Evolutionary conservation across 1,284 basidiomycete genomes (phyloP).

Genomic region (Pterulicium gracile): DNA sequence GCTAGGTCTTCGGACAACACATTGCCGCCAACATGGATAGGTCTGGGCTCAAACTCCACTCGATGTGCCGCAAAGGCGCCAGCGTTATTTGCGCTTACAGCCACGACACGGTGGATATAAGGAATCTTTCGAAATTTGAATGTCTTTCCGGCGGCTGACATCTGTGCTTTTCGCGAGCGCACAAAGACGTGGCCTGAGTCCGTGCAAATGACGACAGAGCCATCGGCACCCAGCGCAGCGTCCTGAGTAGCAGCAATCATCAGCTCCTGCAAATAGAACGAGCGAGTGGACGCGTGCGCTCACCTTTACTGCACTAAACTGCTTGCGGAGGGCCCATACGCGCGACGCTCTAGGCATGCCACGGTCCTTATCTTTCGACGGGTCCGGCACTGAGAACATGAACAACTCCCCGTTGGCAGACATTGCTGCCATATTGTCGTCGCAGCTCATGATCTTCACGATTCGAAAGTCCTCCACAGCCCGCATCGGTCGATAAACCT

Average conservation of each 20-base stretch:
- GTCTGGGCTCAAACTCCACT: constrained; percentile 55
- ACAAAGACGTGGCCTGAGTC: constrained; percentile 92
- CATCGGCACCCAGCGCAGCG: constrained; percentile 82
- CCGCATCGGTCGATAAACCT: constrained; percentile 73
- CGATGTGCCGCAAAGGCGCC: constrained; percentile 86
- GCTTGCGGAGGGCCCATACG: constrained; percentile 85
- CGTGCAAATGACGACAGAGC: constrained; percentile 87
- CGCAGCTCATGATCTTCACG: constrained; percentile 72
- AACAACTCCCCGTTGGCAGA: constrained; percentile 89
- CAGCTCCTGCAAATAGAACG: constrained; percentile 1
- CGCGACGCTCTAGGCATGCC: constrained; percentile 70
- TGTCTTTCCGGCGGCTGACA: constrained; percentile 23
- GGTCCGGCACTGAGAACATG: constrained; percentile 53
- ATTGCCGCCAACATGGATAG: constrained; percentile 51
- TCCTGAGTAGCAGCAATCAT: constrained; percentile 36
- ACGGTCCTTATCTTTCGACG: constrained; percentile 17
- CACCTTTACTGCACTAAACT: constrained; percentile 76
- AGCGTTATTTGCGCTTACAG: constrained; percentile 80
- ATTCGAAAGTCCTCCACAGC: constrained; percentile 63
- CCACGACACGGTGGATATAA: constrained; percentile 75
- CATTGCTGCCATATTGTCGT: constrained; percentile 78
- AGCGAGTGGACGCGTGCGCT: constrained; percentile 12
- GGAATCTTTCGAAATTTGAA: constrained; percentile 81
- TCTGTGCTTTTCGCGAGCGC: constrained; percentile 49
- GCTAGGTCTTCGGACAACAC: constrained; percentile 62